These are phyloP conservation scores for Lipomyces japonicus DNA, from an alignment of 805 yeast genomes.

Conservation along the genomic window DNA sequence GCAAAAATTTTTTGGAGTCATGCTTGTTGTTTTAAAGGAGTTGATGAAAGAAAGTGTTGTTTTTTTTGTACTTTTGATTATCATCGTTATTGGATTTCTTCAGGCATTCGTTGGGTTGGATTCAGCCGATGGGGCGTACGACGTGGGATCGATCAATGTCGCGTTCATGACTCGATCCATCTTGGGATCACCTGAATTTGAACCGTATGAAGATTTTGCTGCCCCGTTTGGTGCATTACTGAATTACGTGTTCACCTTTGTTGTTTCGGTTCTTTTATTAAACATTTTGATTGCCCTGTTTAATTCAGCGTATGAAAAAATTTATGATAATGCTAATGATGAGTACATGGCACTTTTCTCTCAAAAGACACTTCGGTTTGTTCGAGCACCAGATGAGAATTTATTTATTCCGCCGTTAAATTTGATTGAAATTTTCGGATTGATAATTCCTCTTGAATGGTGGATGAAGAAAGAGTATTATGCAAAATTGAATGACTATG, in stretches of 20 bases:
- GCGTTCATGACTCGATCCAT: slow-evolving; percentile 66
- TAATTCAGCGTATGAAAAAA: slow-evolving; percentile 76
- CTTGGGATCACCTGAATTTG: slow-evolving; percentile 70
- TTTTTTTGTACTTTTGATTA: slow-evolving; percentile 67
- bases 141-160: slow-evolving; percentile 63
- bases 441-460: slow-evolving; percentile 46
- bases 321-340: slow-evolving; percentile 76
- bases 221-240: slow-evolving; percentile 82
- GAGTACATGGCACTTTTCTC: slow-evolving; percentile 83
- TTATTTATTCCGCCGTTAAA: slow-evolving; percentile 85
- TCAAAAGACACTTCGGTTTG: slow-evolving; percentile 74
- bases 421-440: slow-evolving; percentile 57
- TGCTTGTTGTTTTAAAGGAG: slow-evolving; percentile 77
- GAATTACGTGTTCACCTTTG: slow-evolving; percentile 72
- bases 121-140: slow-evolving; percentile 79
- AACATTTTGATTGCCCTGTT: slow-evolving; percentile 81
- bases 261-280: slow-evolving; percentile 63
- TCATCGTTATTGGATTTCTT: slow-evolving; percentile 73
- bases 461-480: slow-evolving; percentile 38
- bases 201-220: slow-evolving; percentile 63
- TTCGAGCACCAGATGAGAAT: slow-evolving; percentile 83
- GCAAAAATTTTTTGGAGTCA: slow-evolving; percentile 76
- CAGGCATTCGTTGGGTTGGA: slow-evolving; percentile 87
- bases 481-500: slow-evolving; percentile 47
- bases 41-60: slow-evolving; percentile 86